These are phyloP conservation scores for Bothriochloa decipiens DNA, from an alignment of 176 grass and related monocot species.

Conservation along the genomic window DNA sequence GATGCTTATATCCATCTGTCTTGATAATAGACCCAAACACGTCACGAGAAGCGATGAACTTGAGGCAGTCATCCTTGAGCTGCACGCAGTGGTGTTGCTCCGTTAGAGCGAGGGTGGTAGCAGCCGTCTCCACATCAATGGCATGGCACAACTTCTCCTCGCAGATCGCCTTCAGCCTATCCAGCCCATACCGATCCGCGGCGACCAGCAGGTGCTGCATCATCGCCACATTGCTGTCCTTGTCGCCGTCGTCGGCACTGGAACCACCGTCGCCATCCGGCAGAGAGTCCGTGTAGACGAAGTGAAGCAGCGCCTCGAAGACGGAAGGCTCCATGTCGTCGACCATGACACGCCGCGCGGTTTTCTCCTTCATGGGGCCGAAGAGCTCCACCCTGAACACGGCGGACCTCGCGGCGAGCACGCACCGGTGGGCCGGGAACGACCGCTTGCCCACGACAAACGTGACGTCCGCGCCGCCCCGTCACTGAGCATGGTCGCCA, in stretches of 20 bases:
- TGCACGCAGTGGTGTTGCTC: slow-evolving; percentile 32
- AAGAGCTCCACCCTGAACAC: slow-evolving; percentile 45
- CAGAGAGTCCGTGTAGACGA: not conserved
- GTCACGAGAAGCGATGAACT: not conserved
- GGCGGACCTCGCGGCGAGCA: slow-evolving; percentile 32
- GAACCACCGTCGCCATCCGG: no score
- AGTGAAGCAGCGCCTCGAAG: slow-evolving; percentile 19
- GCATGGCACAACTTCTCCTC: not conserved
- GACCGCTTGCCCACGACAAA: not conserved
- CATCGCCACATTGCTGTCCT: not conserved
- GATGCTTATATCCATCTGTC: slow-evolving; percentile 20
- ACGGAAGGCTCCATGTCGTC: slow-evolving; percentile 5
- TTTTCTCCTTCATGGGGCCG: slow-evolving; percentile 4
- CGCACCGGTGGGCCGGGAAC: slow-evolving; percentile 43
- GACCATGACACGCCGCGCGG: not conserved
- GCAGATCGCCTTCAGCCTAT: slow-evolving; percentile 24
- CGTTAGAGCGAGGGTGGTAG: not conserved
- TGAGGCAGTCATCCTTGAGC: slow-evolving; percentile 16
- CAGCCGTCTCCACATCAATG: not conserved
- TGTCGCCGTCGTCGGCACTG: no score
- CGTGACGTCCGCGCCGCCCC: not conserved
- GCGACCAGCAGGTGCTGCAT: slow-evolving; percentile 39
- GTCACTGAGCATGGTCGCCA: not conserved
- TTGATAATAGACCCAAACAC: not conserved
- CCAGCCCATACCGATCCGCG: slow-evolving; percentile 23